Percentiles rank a stretch among this genome's conserved stretches.
phyloP scores from a whole-genome alignment of 208 protist genomes.

The Trypanosoma avium region DNA sequence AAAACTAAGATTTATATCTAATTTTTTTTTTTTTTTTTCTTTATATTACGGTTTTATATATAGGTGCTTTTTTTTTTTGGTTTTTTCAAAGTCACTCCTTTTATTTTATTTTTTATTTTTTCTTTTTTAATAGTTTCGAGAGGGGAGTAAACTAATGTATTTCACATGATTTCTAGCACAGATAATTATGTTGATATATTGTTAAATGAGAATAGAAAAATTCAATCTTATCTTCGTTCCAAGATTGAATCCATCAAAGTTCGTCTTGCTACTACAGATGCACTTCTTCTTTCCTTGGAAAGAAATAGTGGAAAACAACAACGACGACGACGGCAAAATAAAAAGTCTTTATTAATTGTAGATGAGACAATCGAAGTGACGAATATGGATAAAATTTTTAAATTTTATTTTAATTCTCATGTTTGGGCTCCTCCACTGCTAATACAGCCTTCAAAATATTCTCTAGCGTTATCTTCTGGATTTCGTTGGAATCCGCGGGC shows the following conservation, averaged over 20 bases:
- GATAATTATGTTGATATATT: slow-evolving; percentile 10
- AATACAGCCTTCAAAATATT: neutral
- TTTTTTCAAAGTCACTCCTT: too few species aligned
- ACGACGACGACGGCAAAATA: too few species aligned
- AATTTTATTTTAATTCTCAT: slow-evolving; percentile 2
- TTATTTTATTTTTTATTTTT: slow-evolving; percentile 16
- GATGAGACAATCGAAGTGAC: neutral
- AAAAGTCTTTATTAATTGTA: too few species aligned
- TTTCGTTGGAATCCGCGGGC: slow-evolving; percentile 27
- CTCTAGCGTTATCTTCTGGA: neutral
- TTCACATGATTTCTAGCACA: neutral
- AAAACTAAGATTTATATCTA: neutral
- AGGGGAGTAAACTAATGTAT: neutral
- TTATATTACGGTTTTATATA: neutral
- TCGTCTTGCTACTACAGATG: slow-evolving; percentile 1
- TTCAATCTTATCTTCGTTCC: slow-evolving; percentile 15
- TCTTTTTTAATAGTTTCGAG: slow-evolving; percentile 1
- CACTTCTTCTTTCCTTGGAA: slow-evolving; percentile 16
- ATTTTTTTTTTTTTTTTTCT: slow-evolving; percentile 16
- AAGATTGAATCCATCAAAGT: slow-evolving; percentile 10
- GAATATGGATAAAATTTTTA: slow-evolving; percentile 9
- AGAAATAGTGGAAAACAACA: neutral
- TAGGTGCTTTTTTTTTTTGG: neutral
- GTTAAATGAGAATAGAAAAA: slow-evolving; percentile 16
- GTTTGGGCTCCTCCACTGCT: slow-evolving; percentile 7